Conservation (phyloP, 176 grass and related monocot species). For the Eremochloa ophiuroides region DNA sequence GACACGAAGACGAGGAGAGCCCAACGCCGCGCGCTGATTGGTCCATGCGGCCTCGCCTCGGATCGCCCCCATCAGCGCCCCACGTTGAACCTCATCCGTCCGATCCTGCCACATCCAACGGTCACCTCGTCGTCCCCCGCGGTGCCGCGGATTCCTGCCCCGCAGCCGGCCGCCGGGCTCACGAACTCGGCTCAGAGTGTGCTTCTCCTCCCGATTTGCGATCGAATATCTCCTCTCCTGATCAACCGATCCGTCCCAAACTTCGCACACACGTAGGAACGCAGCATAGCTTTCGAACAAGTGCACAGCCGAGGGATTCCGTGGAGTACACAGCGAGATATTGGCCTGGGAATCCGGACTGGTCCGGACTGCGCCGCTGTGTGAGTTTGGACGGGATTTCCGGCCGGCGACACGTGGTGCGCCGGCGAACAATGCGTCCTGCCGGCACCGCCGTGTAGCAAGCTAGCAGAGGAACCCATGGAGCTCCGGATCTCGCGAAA, state of each 20-base stretch:
- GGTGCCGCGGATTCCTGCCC: constrained; percentile 44
- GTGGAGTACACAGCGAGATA: constrained; percentile 18
- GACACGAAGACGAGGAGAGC: not conserved
- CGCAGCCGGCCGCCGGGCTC: not conserved
- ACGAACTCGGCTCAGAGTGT: constrained; percentile 34
- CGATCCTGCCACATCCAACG: constrained; percentile 42
- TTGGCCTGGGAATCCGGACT: constrained; percentile 15
- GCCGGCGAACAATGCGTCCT: not conserved
- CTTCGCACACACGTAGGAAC: not conserved
- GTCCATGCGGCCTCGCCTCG: constrained; percentile 24
- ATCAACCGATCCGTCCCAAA: accelerated
- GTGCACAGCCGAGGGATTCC: not conserved
- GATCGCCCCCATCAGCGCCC: constrained; percentile 40
- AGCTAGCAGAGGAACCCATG: not conserved
- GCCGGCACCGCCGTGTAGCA: not conserved
- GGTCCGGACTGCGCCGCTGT: constrained; percentile 50
- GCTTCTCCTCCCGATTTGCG: constrained; percentile 69
- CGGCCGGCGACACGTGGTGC: constrained; percentile 19
- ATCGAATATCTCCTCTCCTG: not conserved
- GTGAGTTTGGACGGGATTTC: constrained; percentile 61
- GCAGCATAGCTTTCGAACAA: constrained; percentile 29
- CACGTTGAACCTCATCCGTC: constrained; percentile 19
- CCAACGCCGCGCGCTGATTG: constrained; percentile 52
- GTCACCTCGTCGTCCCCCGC: not conserved
- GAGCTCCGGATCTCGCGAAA: not conserved